These are phyloP conservation scores for Tricholoma sp. DNA, from an alignment of 768 basidiomycete species.

Conservation along the genomic window DNA sequence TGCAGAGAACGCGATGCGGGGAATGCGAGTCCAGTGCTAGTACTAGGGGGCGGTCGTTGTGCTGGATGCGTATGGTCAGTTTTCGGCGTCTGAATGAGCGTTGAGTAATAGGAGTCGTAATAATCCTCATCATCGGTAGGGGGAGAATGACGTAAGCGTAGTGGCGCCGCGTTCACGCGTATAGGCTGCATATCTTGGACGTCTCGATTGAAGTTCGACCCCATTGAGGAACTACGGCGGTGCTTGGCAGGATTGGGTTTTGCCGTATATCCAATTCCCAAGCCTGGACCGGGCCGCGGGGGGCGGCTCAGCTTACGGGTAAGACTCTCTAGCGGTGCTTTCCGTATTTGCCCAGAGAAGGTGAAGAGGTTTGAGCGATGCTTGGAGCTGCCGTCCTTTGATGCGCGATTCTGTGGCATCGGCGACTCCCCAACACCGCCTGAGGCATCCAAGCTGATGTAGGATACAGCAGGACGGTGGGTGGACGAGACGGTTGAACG, in stretches of 20 bases:
- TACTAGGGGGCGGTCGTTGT: constrained; percentile 4
- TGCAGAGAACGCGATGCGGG: constrained; percentile 26
- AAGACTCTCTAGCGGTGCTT: neutral
- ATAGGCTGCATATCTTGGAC: neutral
- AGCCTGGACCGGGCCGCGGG: neutral
- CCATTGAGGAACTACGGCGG: constrained; percentile 14
- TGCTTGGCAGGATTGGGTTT: constrained; percentile 2
- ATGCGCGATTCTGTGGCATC: constrained; percentile 27
- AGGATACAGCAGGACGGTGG: constrained; percentile 33
- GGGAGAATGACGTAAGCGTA: neutral
- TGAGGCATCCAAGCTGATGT: constrained; percentile 38
- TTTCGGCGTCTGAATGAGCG: constrained; percentile 17
- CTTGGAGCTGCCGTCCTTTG: constrained; percentile 16
- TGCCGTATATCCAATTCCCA: neutral
- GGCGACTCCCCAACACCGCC: constrained; percentile 71
- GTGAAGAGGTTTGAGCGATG: constrained; percentile 50
- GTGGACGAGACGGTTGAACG: constrained; percentile 32
- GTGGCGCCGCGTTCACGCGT: neutral
- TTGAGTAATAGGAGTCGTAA: constrained; percentile 48
- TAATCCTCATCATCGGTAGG: constrained; percentile 38
- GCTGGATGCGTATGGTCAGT: neutral
- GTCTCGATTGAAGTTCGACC: constrained; percentile 6
- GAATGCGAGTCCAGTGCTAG: constrained; percentile 16
- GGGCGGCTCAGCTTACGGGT: constrained; percentile 3
- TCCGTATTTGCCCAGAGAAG: constrained; percentile 29